Evolutionary conservation across 2,329 filamentous ascomycete species (phyloP), one percentile per base, ranked within the genome.

Genomic region (Ustulina deusta): DNA sequence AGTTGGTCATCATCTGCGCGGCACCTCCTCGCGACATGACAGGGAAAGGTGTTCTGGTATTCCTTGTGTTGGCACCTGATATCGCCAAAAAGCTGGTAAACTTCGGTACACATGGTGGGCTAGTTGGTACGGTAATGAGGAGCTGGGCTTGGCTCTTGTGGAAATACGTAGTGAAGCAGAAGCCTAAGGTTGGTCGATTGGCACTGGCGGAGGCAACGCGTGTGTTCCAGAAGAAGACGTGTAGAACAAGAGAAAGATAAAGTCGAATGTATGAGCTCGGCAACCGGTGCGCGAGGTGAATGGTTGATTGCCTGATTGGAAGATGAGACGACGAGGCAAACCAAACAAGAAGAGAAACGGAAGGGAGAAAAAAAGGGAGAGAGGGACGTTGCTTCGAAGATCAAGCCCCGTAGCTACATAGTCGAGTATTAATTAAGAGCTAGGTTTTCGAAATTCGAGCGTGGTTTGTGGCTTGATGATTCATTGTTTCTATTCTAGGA

Each of bases 21-120:
- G 54, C 62, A 69, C 27, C 77, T 69, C 2, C 72, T 70, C 1
- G 73, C 78, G 0, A 72, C 32, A 49, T 73, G 68, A 63, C 79
- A 81, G 25, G 66, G 66, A 62, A 69, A 77, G 6, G 77, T 80
- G 74, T 79, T 80, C 54, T 81, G 78, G 69, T 78, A 80, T 55
- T 73, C 60, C 55, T 65, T 73, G 68, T 80, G 79, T 27, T 59
- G 58, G 74, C 79, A 81, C 3, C 65, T 64, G 7, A 48, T 6
- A 32, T 72, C 68, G 49, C 67, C 64, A 40, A 73, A 74, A n/a
- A 40, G 65, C 22, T 72, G 77, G 61, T 74, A 77, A 54, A 79
- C 67, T 56, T 78, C 72, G 68, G 72, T 71, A 61, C 79, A 81
- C 79, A 81, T 81, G 40, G 20, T 52, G 52, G 34, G 56, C 40